phyloP scores from a whole-genome alignment of 169 alveolate genomes.

The Miamiensis avidus region DNA sequence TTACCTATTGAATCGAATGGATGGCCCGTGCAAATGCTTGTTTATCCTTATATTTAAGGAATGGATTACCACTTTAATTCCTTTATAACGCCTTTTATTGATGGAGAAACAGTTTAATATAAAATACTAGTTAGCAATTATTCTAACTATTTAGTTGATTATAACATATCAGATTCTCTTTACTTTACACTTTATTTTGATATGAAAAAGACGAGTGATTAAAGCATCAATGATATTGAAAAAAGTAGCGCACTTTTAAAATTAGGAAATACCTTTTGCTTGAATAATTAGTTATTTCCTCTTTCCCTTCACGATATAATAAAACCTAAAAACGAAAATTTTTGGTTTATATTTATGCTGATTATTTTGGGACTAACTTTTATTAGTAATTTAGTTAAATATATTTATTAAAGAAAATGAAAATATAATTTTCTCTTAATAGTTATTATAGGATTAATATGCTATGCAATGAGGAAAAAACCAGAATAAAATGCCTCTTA shows the following conservation, averaged over 20 bases:
- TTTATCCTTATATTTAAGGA: background rate
- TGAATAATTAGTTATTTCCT: background rate
- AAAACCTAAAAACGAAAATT: background rate
- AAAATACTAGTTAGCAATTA: background rate
- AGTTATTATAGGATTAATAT: too few species aligned
- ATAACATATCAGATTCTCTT: background rate
- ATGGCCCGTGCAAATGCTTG: background rate
- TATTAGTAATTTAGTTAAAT: background rate
- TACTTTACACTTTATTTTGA: too few species aligned
- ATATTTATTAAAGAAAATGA: too few species aligned
- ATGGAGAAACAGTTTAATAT: background rate
- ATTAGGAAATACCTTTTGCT: background rate
- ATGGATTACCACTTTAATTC: background rate
- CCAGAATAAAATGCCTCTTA: too few species aligned
- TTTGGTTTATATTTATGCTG: too few species aligned
- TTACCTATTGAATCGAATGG: too few species aligned
- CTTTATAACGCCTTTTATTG: background rate
- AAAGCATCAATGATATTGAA: background rate
- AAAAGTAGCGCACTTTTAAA: background rate
- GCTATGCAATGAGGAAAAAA: too few species aligned
- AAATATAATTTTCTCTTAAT: background rate
- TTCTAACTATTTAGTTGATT: background rate
- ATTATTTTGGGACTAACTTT: background rate
- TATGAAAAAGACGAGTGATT: background rate
- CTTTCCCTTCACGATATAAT: too few species aligned